Base-by-base conservation (phyloP, 148 eudicot species). In the Persicaria tinctoria region DNA sequence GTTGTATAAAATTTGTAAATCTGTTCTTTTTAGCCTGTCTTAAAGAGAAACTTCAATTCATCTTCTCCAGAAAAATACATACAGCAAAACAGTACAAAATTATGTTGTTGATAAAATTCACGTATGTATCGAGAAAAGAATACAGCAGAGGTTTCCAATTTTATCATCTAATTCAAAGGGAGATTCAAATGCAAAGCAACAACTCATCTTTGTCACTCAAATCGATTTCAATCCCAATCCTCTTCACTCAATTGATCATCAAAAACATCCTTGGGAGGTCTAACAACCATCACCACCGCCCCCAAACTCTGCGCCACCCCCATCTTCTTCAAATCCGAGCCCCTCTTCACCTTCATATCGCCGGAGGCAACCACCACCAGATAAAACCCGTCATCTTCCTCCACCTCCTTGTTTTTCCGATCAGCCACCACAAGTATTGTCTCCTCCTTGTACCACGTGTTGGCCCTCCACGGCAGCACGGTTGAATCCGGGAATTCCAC, bases 261-360 rank as follows among this genome's bases (percentile, higher is more conserved):
- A 54, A n/a, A 18, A 3, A 86, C 91, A 1, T 91, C 90, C 69
- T 76, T 91, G 6, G 98, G 97, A n/a, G 98, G 98, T 81, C 98
- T 85, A 68, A 94, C 97, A 46, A 94, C 97, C 86, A 94, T 77
- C 38, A 94, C 84, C 53, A 94, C 96, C 54, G 60, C 80, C 74
- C 98, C 98, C 69, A 94, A 79, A 73, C 91, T 83, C 78, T 76
- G 80, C 32, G n/a, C 73, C 72, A 86, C 81, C 7, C 90, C 90
- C 44, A 10, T 77, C 64, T 87, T 89, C 82, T 83, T 91, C 91
- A 94, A 84, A 5, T 32, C 76, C 47, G 46, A 38, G 4, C 98
- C 98, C 78, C 84, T 90, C 80, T 86, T 88, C 77, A 94, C 91
- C 84, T 84, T 90, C 86, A 94, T 76, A 53, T 78, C 84, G 14